These are phyloP conservation scores for Dionaea muscipula DNA, from an alignment of 179 eudicot genomes.

Conservation along the genomic window DNA sequence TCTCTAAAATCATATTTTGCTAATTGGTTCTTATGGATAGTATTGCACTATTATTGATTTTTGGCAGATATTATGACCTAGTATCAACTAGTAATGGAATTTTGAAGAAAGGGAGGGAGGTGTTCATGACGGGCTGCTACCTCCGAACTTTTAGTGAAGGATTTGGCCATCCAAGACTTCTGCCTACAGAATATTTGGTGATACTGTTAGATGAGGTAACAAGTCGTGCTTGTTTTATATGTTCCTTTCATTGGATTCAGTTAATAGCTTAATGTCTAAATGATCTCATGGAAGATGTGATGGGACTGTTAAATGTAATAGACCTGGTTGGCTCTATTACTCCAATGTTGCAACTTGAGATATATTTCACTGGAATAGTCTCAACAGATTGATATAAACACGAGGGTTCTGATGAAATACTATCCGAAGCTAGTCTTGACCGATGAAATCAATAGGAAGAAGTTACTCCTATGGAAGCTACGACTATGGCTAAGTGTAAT, in stretches of 20 bases:
- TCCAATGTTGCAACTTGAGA: too few relatives aligned
- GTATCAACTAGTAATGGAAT: conserved; percentile 62
- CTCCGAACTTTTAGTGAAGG: conserved; percentile 65
- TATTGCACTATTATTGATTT: not conserved
- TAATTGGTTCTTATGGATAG: not conserved
- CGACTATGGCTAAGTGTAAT: too few relatives aligned
- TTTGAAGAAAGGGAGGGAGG: conserved; percentile 73
- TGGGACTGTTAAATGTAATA: not conserved
- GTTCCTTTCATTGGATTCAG: not conserved
- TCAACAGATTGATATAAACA: too few relatives aligned
- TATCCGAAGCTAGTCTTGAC: too few relatives aligned
- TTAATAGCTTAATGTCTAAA: not conserved
- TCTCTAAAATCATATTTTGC: too few relatives aligned
- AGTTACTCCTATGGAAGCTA: too few relatives aligned
- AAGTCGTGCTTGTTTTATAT: conserved; percentile 3
- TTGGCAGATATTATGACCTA: conserved; percentile 62
- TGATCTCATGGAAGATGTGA: not conserved
- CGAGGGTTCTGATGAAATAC: too few relatives aligned
- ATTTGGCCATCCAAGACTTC: conserved; percentile 46
- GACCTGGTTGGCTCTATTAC: too few relatives aligned
- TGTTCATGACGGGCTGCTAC: conserved; percentile 84
- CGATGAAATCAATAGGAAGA: too few relatives aligned
- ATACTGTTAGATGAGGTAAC: conserved; percentile 77
- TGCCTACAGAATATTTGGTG: conserved; percentile 86
- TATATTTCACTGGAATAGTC: too few relatives aligned